Evolutionary conservation across 495 filamentous ascomycete species (phyloP).

Genomic region (Antarctomyces pellizariae): DNA sequence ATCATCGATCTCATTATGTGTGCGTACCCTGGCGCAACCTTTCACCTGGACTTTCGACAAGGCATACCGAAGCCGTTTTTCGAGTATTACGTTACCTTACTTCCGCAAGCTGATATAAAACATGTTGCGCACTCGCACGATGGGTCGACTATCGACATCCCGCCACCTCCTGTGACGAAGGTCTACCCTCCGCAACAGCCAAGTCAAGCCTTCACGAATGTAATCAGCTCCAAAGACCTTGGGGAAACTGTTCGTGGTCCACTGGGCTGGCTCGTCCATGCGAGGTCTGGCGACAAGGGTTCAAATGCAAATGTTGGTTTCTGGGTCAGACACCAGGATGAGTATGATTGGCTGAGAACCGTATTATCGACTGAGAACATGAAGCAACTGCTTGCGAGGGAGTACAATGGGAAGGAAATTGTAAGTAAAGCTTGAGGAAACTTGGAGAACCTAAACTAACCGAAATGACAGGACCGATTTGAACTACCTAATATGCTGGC

Average conservation of each 20-base stretch:
- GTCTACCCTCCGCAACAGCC: slow-evolving; percentile 7
- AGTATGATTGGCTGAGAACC: slow-evolving; percentile 26
- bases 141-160: slow-evolving; percentile 9
- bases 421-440: slow-evolving; percentile 33
- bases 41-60: slow-evolving; percentile 14
- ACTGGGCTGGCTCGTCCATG: slow-evolving; percentile 14
- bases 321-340: slow-evolving; percentile 24
- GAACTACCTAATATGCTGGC: slow-evolving; percentile 20
- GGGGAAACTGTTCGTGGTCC: slow-evolving; percentile 10
- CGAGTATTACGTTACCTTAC: slow-evolving; percentile 16
- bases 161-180: slow-evolving; percentile 9
- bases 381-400: slow-evolving; percentile 14
- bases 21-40: slow-evolving; percentile 17
- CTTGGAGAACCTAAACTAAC: slow-evolving; percentile 32
- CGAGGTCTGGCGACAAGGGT: slow-evolving; percentile 29
- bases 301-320: slow-evolving; percentile 30
- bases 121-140: slow-evolving; percentile 13
- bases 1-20: slow-evolving; percentile 17
- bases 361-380: slow-evolving; percentile 18
- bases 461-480: slow-evolving; percentile 22
- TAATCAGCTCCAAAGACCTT: slow-evolving; percentile 4
- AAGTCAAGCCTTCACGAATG: slow-evolving; percentile 1
- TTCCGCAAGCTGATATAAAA: slow-evolving; percentile 13
- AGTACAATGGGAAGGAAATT: slow-evolving; percentile 20
- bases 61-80: slow-evolving; percentile 14